These are phyloP conservation scores for Alternaria viburni DNA, from an alignment of 2,329 filamentous ascomycete genomes.

Conservation along the genomic window DNA sequence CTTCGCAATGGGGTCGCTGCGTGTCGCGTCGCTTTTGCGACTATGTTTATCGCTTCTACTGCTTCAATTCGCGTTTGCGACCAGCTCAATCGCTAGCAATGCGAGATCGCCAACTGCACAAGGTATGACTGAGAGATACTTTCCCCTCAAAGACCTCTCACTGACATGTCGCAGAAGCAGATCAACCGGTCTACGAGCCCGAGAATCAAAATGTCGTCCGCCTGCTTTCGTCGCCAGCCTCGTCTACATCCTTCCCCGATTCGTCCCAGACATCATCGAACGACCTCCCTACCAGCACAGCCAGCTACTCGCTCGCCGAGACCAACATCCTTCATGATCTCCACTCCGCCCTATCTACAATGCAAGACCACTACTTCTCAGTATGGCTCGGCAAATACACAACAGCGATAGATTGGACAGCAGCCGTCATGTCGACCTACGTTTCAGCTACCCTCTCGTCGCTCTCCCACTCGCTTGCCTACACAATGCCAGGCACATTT, in stretches of 20 bases:
- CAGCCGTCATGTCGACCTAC: conserved; percentile 81
- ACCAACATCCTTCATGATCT: conserved; percentile 43
- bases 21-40: conserved; percentile 9
- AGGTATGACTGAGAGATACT: conserved; percentile 9
- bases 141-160: not conserved
- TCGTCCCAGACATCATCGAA: not conserved
- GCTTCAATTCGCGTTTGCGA: conserved; percentile 7
- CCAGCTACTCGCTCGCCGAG: conserved; percentile 1
- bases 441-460: conserved; percentile 74
- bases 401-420: conserved; percentile 89
- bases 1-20: not conserved
- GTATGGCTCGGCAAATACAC: conserved; percentile 84
- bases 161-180: conserved; percentile 13
- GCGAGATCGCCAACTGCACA: not conserved
- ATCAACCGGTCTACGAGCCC: conserved; percentile 16
- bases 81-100: conserved; percentile 9
- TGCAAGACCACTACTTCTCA: conserved; percentile 81
- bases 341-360: conserved; percentile 68
- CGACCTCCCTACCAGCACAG: not conserved
- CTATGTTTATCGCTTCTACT: conserved; percentile 1
- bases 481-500: conserved; percentile 48
- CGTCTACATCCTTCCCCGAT: not conserved
- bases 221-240: not conserved
- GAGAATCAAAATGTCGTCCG: conserved; percentile 20
- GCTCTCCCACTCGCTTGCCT: conserved; percentile 67